Evolutionary conservation across 1,284 basidiomycete species (phyloP).

Genomic region (Microbotryum silenes-acaulis): DNA sequence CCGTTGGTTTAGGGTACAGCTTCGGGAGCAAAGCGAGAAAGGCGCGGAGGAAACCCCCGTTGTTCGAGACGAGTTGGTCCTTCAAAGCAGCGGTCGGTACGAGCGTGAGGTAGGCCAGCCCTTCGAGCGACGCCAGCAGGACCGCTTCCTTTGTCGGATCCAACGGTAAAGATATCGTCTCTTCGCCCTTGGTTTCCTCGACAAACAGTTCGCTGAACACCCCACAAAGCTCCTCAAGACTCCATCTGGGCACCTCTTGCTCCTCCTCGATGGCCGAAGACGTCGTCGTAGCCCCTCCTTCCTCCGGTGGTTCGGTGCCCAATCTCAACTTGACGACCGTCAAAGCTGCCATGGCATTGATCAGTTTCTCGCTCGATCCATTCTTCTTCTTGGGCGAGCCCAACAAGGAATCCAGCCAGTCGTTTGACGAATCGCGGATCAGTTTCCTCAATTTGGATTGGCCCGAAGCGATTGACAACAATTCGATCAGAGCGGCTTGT

Average conservation of each 20-base stretch:
- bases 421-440: constrained; percentile 37
- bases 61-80: constrained; percentile 51
- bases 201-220: constrained; percentile 56
- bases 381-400: constrained; percentile 31
- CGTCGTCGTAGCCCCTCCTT: constrained; percentile 39
- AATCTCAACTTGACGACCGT: constrained; percentile 68
- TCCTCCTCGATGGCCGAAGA: constrained; percentile 26
- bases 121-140: constrained; percentile 55
- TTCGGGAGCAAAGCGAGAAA: constrained; percentile 49
- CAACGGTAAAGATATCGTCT: constrained; percentile 33
- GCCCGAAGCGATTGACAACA: constrained; percentile 49
- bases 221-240: constrained; percentile 47
- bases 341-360: constrained; percentile 60
- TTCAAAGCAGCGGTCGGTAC: constrained; percentile 53
- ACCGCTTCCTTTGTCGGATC: constrained; percentile 44
- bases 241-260: constrained; percentile 19
- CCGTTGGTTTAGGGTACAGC: constrained; percentile 39
- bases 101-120: constrained; percentile 67
- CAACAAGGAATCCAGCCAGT: constrained; percentile 57
- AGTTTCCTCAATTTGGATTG: constrained; percentile 32
- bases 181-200: constrained; percentile 3
- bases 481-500: constrained; percentile 48
- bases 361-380: constrained; percentile 45
- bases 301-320: constrained; percentile 49
- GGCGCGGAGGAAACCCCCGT: constrained; percentile 52